Percentiles rank a stretch among this genome's conserved stretches.
Evolutionary conservation across 78 protist species (phyloP).

Genomic region (Chrysochromulina tobinii): DNA sequence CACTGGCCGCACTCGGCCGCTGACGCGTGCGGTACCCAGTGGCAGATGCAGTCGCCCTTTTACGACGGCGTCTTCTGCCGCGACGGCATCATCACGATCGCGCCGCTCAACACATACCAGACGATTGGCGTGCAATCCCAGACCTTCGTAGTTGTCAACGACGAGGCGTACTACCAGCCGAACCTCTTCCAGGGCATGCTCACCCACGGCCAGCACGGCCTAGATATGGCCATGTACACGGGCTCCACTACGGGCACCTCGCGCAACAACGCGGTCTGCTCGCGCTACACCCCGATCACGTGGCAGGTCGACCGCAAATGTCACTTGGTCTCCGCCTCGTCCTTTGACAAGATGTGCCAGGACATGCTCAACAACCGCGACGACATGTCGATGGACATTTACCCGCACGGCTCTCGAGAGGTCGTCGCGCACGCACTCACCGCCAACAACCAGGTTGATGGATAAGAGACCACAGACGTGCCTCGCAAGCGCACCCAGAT

Average conservation of each 20-base stretch:
- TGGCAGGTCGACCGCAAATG: constrained; percentile 28
- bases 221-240: constrained; percentile 19
- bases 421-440: background rate
- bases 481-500: too few species aligned
- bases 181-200: background rate
- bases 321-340: background rate
- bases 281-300: constrained; percentile 18
- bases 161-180: background rate
- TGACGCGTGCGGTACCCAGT: constrained; percentile 15
- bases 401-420: background rate
- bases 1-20: constrained; percentile 28
- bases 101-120: constrained; percentile 10
- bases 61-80: constrained; percentile 14
- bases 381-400: background rate
- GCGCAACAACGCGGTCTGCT: constrained; percentile 7
- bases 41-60: constrained; percentile 11
- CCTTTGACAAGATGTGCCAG: background rate
- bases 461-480: too few species aligned
- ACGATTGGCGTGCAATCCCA: constrained; percentile 10
- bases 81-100: constrained; percentile 1
- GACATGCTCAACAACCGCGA: background rate
- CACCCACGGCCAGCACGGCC: background rate
- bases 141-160: constrained; percentile 1
- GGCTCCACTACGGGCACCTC: constrained; percentile 14
- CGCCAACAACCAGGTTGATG: background rate